Base-by-base conservation (phyloP, 2,329 filamentous ascomycete genomes). In the Sclerotinia minor region DNA sequence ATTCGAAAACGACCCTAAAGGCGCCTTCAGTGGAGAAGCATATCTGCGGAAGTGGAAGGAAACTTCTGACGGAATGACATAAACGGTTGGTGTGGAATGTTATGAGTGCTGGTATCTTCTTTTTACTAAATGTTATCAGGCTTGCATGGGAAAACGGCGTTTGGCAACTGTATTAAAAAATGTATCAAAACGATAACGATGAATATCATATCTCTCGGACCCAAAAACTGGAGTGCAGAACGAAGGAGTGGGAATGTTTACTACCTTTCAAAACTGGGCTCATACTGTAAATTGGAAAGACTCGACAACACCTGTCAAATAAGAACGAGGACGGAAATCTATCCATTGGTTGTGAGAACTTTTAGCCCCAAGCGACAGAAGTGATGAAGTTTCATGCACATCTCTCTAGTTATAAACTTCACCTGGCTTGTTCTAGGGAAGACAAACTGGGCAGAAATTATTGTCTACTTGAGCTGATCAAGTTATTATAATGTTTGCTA, bases 41-140 rank as follows among this genome's bases (percentile, higher is more conserved):
- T 91, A 90, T 76, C 79, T 91, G 58, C 80, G 84, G 71, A 82
- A 83, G 74, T 91, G 89, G 89, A 91, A 91, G 82, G 38, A 63
- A 24, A 17, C 19, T 32, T 64, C 58, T 63, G 57, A 67, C 47
- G 57, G 49, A 45, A 45, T 52, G 65, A 54, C 50, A n/a, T 67
- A 38, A 52, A 54, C 21, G 55, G 55, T 38, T 64, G 32, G 29
- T 45, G 49, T 35, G 41, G 15, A 45, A 8, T 57, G 53, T 50
- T 45, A 65, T 41, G 55, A 29, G 9, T 49, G 58, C 2, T 32
- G n/a, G 45, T 26, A 32, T 49, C 41, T 7, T 35, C n/a, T 38
- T 60, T 55, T 55, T 32, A 53, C 44, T 61, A 50, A 47, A 64
- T 7, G n/a, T 68, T 29, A 17, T n/a, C 17, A 66, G 53, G 57